These are phyloP conservation scores for Kwoniella dejecticola DNA, from an alignment of 768 basidiomycete species.

Conservation along the genomic window DNA sequence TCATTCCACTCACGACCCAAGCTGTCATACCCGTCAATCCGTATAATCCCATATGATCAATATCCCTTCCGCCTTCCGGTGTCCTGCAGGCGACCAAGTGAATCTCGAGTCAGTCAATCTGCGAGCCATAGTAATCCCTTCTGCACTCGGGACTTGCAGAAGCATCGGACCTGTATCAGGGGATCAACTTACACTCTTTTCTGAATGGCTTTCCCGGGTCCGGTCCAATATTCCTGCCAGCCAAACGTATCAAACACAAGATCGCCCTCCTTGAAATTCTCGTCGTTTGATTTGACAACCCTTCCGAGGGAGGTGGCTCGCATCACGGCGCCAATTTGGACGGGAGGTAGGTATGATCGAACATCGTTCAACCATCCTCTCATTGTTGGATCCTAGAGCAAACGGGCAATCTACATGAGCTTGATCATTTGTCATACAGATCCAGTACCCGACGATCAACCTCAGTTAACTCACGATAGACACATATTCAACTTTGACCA, in stretches of 20 bases:
- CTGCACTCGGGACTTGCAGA: no score
- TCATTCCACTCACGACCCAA: slow-evolving; percentile 80
- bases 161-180: no score
- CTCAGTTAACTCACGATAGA: slow-evolving; percentile 46
- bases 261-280: slow-evolving; percentile 67
- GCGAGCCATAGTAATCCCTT: no score
- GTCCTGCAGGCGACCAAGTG: slow-evolving; percentile 24
- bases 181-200: slow-evolving; percentile 32
- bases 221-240: slow-evolving; percentile 55
- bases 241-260: slow-evolving; percentile 59
- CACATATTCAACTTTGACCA: slow-evolving; percentile 78
- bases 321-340: slow-evolving; percentile 74
- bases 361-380: slow-evolving; percentile 71
- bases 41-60: slow-evolving; percentile 83
- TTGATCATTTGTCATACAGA: no score
- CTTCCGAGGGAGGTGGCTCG: slow-evolving; percentile 69
- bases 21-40: slow-evolving; percentile 78
- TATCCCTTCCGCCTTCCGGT: slow-evolving; percentile 63
- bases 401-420: no score
- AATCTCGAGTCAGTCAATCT: slow-evolving; percentile 1
- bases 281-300: slow-evolving; percentile 65
- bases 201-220: slow-evolving; percentile 40
- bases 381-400: slow-evolving; percentile 83
- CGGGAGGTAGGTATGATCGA: slow-evolving; percentile 60
- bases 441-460: no score